A percentile compares a stretch with the other conserved stretches of the same genome.
These are phyloP conservation scores for Penicillium sp. DNA, from an alignment of 2,329 filamentous ascomycete genomes.

Conservation along the genomic window DNA sequence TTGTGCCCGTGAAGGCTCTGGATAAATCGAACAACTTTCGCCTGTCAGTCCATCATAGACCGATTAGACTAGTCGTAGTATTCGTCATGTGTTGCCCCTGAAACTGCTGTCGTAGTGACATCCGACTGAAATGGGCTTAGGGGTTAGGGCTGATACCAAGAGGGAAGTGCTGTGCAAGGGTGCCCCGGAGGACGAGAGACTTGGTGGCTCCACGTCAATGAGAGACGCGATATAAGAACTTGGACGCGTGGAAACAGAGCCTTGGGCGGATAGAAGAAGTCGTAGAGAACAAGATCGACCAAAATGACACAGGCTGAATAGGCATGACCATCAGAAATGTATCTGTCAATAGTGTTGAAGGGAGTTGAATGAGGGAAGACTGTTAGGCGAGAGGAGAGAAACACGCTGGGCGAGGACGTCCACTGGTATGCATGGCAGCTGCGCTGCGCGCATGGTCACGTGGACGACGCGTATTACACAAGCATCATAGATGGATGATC, in stretches of 20 bases:
- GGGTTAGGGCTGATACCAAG: conserved; percentile 81
- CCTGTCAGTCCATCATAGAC: conserved; percentile 40
- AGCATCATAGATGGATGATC: not conserved
- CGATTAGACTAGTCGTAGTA: conserved; percentile 66
- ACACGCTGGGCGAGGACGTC: not conserved
- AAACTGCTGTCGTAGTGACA: conserved; percentile 58
- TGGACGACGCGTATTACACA: conserved; percentile 16
- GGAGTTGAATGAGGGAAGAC: conserved; percentile 14
- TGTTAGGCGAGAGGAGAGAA: conserved; percentile 7
- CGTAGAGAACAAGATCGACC: conserved; percentile 13
- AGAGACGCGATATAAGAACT: conserved; percentile 16
- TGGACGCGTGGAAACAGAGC: conserved; percentile 23
- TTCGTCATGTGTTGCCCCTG: conserved; percentile 73
- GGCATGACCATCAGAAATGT: conserved; percentile 11
- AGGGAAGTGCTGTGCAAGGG: conserved; percentile 71
- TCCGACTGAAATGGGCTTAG: conserved; percentile 79
- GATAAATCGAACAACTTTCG: conserved; percentile 49
- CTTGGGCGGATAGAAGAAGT: conserved; percentile 25
- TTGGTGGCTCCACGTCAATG: conserved; percentile 36
- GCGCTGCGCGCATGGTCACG: conserved; percentile 23
- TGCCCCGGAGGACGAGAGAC: conserved; percentile 47
- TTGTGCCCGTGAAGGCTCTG: conserved; percentile 52
- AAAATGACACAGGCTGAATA: conserved; percentile 7
- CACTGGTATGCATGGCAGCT: conserved; percentile 8
- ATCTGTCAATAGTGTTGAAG: conserved; percentile 14